Conservation (phyloP, 345 rosid species). For the Cardamine occulta region DNA sequence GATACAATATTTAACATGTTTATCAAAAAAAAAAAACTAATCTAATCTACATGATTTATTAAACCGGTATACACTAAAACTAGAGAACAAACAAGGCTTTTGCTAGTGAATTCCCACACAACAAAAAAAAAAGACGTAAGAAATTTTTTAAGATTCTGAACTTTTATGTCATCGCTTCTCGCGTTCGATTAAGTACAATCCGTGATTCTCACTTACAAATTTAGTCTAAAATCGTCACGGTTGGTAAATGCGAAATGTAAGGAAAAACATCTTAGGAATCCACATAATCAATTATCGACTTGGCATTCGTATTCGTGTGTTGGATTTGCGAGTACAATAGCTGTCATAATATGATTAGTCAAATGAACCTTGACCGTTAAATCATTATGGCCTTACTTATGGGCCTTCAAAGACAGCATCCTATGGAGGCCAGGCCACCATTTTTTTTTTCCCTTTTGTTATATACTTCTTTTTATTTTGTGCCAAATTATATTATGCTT, state of each 20-base stretch:
- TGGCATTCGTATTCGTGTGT: not conserved
- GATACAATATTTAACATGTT: too few relatives aligned
- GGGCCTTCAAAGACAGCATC: constrained; percentile 33
- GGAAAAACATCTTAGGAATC: not conserved
- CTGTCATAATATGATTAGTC: constrained; percentile 13
- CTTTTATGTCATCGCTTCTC: not conserved
- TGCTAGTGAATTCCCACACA: too few relatives aligned
- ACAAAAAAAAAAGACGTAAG: too few relatives aligned
- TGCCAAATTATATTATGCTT: not conserved
- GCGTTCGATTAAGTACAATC: not conserved
- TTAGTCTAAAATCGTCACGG: not conserved
- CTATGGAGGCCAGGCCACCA: constrained; percentile 24
- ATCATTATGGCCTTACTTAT: constrained; percentile 20
- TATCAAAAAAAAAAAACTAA: too few relatives aligned
- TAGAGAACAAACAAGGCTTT: too few relatives aligned
- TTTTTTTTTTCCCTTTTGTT: not conserved
- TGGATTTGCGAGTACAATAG: not conserved
- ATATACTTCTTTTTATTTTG: not conserved
- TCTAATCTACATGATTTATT: too few relatives aligned
- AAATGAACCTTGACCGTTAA: constrained; percentile 25
- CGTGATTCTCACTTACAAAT: not conserved
- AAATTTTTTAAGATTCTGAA: not conserved
- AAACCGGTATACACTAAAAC: too few relatives aligned
- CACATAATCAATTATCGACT: not conserved
- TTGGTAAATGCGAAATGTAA: not conserved